Base-by-base conservation (phyloP, 177 flowering plant genomes). In the Vitis hybrid region DNA sequence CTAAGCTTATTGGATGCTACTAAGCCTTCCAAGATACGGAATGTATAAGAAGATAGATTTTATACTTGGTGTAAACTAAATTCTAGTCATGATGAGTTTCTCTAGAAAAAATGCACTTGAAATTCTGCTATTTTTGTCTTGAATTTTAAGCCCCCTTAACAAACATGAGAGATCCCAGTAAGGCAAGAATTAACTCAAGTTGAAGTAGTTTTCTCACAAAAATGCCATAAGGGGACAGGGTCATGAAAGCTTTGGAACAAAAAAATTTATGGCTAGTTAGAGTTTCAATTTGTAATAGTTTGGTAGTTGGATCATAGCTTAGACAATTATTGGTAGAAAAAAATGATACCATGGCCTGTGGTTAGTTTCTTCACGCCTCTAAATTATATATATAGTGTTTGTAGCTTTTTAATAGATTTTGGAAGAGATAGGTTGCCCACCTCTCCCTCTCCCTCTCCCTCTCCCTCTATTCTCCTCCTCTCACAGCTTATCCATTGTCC, bases 391-490 rank as follows among this genome's bases (percentile, higher is more conserved):
- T 8, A 2, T 66, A 2, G 3, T 60, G 11, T 52, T 56, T 57
- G 65, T 56, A 60, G 51, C 55, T 30, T 19, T 52, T 52, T 62
- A 21, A 24, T 7, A 5, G 50, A 17, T 11, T 27, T 46, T 56
- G 52, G 86, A 84, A 63, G 78, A 62, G 87, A 84, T 82, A 32
- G 87, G 78, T 73, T 73, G 81, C 90, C 87, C 73, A 78, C 90
- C 84, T 71, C 79, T 24, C 66, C 49, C 11, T 27, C 30, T 27
- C 3, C 27, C 27, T 57, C 51, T 30, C 30, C 30, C 30, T 57
- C 51, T 30, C 64, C 75, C 24, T 78, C 49, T 60, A 67, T 72
- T 79, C 82, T 84, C 85, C 60, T 83, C 86, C 90, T 79, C 84
- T 84, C 86, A 65, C 74, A 11, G 75, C 86, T 84, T 86, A 86